Evolutionary conservation across 2,329 filamentous ascomycete genomes (phyloP).

Genomic region (Cladophialophora exuberans): DNA sequence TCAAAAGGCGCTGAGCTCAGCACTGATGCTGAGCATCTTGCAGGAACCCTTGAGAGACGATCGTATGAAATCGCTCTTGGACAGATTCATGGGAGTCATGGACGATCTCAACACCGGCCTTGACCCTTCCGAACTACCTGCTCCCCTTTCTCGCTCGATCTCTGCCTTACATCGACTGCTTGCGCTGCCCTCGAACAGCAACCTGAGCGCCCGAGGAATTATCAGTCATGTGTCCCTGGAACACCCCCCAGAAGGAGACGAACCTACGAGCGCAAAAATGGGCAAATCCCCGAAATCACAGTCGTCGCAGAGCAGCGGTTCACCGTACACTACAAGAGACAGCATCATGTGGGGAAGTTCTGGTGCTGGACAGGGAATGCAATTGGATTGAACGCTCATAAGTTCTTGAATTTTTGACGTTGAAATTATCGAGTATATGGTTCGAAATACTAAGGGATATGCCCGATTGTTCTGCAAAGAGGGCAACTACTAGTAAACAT

Average conservation of each 20-base stretch:
- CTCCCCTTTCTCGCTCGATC: constrained; percentile 4
- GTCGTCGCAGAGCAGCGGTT: not conserved
- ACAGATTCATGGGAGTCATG: constrained; percentile 4
- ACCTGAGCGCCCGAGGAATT: not conserved
- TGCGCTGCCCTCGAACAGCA: not conserved
- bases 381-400: no score
- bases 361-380: no score
- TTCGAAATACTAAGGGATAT: no score
- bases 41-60: constrained; percentile 1
- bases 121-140: constrained; percentile 4
- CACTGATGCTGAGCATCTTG: constrained; percentile 13
- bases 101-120: constrained; percentile 3
- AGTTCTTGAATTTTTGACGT: no score
- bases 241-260: not conserved
- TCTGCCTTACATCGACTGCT: not conserved
- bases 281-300: not conserved
- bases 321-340: not conserved
- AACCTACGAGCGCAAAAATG: not conserved
- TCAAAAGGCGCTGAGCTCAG: constrained; percentile 13
- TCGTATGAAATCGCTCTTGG: not conserved
- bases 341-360: constrained; percentile 1
- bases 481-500: no score
- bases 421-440: no score
- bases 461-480: no score
- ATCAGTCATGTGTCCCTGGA: not conserved